Percentiles rank a stretch among this genome's conserved stretches.
These are phyloP conservation scores for Mortierella sp. DNA, from an alignment of 371 early-diverging fungal genomes.

Conservation along the genomic window DNA sequence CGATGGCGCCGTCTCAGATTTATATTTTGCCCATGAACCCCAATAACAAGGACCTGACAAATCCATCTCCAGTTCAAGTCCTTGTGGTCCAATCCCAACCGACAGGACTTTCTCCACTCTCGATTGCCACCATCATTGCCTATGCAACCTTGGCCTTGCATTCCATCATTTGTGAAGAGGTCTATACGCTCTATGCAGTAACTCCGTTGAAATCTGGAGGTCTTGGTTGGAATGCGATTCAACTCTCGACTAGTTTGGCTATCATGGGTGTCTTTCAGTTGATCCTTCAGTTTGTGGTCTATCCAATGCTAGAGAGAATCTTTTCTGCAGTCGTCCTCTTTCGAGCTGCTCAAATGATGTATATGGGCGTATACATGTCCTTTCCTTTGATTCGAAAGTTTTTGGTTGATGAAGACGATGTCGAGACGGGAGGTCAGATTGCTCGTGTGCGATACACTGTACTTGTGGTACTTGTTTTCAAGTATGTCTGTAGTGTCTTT, in stretches of 20 bases:
- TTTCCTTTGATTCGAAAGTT: conserved; percentile 58
- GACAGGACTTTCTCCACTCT: conserved; percentile 38
- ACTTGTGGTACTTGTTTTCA: conserved; percentile 54
- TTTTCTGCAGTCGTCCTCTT: conserved; percentile 55
- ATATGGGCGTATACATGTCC: conserved; percentile 54
- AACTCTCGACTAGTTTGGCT: conserved; percentile 59
- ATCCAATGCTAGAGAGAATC: conserved; percentile 59
- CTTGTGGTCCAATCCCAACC: conserved; percentile 25
- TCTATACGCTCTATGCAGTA: conserved; percentile 59
- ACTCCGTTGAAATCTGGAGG: conserved; percentile 55
- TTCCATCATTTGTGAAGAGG: conserved; percentile 79
- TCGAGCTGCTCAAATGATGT: conserved; percentile 53
- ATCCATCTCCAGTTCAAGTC: conserved; percentile 27
- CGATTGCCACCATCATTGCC: conserved; percentile 53
- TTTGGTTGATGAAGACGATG: conserved; percentile 27
- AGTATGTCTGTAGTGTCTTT: conserved; percentile 62
- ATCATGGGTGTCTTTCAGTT: conserved; percentile 62
- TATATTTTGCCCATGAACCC: conserved; percentile 32
- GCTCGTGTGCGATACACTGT: conserved; percentile 51
- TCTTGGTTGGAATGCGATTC: conserved; percentile 56
- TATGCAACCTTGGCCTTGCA: conserved; percentile 71
- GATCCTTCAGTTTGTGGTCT: conserved; percentile 61
- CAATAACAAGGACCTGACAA: conserved; percentile 33
- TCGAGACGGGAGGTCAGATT: conserved; percentile 20
- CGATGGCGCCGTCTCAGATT: conserved; percentile 33